Conservation (phyloP, 1,284 basidiomycete species). For the Ustanciosporium gigantosporum region DNA sequence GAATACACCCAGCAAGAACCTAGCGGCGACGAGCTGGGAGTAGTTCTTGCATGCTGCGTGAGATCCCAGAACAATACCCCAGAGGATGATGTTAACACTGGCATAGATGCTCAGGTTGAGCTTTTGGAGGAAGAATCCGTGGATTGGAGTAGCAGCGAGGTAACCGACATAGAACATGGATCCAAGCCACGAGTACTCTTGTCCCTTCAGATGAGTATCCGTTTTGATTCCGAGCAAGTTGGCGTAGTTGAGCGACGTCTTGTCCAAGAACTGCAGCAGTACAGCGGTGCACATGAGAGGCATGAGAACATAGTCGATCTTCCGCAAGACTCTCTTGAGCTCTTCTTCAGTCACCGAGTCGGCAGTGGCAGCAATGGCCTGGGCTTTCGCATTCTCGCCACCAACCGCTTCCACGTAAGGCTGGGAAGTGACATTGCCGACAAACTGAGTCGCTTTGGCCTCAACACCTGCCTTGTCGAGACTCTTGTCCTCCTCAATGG, state of each 20-base stretch:
- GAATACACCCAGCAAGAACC: slow-evolving; percentile 57
- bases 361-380: slow-evolving; percentile 8
- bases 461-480: slow-evolving; percentile 2
- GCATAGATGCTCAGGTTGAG: slow-evolving; percentile 53
- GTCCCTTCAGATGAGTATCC: slow-evolving; percentile 44
- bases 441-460: not conserved
- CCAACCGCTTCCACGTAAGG: slow-evolving; percentile 1
- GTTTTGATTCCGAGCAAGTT: slow-evolving; percentile 49
- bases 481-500: not conserved
- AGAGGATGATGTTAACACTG: slow-evolving; percentile 53
- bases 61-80: slow-evolving; percentile 61
- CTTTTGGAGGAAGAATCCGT: slow-evolving; percentile 35
- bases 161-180: slow-evolving; percentile 57
- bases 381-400: slow-evolving; percentile 26
- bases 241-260: slow-evolving; percentile 50
- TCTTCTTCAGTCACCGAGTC: slow-evolving; percentile 22
- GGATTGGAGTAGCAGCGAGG: slow-evolving; percentile 28
- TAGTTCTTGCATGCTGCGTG: slow-evolving; percentile 53
- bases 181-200: slow-evolving; percentile 55
- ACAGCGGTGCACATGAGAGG: slow-evolving; percentile 50
- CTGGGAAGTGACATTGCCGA: slow-evolving; percentile 7
- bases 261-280: slow-evolving; percentile 54
- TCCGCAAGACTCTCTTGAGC: slow-evolving; percentile 39
- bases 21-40: slow-evolving; percentile 37
- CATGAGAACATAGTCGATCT: slow-evolving; percentile 54